Evolutionary conservation across 495 filamentous ascomycete genomes (phyloP), one percentile per base, ranked within the genome.

Genomic region (Penicillium canariense): DNA sequence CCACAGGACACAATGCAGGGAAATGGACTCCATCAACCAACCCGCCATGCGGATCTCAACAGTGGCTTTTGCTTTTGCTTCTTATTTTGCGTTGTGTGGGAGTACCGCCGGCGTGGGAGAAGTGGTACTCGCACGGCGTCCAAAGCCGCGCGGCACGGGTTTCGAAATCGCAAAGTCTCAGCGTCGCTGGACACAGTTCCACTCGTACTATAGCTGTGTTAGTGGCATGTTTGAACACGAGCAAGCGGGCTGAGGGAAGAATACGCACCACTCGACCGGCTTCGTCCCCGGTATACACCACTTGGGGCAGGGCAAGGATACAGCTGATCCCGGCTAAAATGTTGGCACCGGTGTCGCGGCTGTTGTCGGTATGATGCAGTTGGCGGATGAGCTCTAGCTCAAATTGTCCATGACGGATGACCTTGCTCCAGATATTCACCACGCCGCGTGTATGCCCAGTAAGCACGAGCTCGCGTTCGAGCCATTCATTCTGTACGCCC

Each of bases 211-310:
- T 14, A 27, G 12, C 23, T 18, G 50, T 35, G 14, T 44, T 44
- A 44, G 40, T 23, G 18, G 5, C 14, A 2, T 26, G 0, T 27
- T 46, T 18, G 14, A 46, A 5, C 18, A 3, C n/a, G n/a, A 42
- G 14, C 20, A 12, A 40, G 20, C 20, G 20, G 20, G 12, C 9
- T 8, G 5, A 42, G 20, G 38, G 20, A 25, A 42, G 38, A 23
- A 28, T 40, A 78, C 83, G 73, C 56, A 87, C 84, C 65, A 96
- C 92, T 74, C 86, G 74, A 38, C 92, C 92, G 36, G 87, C 84
- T 53, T 96, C 93, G 74, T 97, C 92, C 7, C 94, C 93, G 0
- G 93, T 96, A 71, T 97, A 97, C 11, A 97, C 87, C 50, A 86
- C 80, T 56, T 85, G 83, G 57, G 88, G 81, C 77, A 91, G 87